A percentile compares a stretch with the other conserved stretches of the same genome.
These are phyloP conservation scores for Auriscalpium vulgare DNA, from an alignment of 768 basidiomycete genomes.

Conservation along the genomic window DNA sequence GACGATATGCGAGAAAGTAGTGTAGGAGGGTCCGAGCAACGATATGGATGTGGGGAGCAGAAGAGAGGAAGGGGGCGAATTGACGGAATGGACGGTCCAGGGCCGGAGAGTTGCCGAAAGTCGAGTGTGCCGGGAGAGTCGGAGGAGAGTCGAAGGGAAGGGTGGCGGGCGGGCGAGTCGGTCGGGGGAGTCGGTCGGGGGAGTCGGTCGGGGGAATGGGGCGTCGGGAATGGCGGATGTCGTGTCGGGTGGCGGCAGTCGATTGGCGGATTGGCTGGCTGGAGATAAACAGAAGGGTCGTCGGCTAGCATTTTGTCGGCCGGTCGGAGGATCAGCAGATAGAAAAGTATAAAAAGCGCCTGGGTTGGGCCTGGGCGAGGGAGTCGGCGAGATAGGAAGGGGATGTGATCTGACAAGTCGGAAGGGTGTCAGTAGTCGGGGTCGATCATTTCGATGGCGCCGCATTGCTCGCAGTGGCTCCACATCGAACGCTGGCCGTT, in stretches of 20 bases:
- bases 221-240: not conserved
- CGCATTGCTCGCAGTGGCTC: constrained; percentile 84
- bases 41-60: too few species aligned
- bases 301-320: not conserved
- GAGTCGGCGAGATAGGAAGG: not conserved
- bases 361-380: too few species aligned
- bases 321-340: constrained; percentile 17
- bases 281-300: not conserved
- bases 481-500: constrained; percentile 77
- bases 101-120: too few species aligned
- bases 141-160: too few species aligned
- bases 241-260: not conserved
- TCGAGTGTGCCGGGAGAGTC: too few species aligned
- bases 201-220: not conserved
- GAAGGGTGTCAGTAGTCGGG: constrained; percentile 36
- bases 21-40: not conserved
- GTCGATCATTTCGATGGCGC: constrained; percentile 84
- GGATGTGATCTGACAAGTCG: not conserved
- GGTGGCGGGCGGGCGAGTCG: too few species aligned
- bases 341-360: constrained; percentile 26
- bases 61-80: not conserved
- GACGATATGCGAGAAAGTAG: not conserved
- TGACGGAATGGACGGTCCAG: not conserved
- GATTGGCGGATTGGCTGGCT: not conserved
- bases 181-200: not conserved